A percentile compares a stretch with the other conserved stretches of the same genome.
phyloP scores from a whole-genome alignment of 2,329 filamentous ascomycete species.

The Chaetomiaceae sp. region DNA sequence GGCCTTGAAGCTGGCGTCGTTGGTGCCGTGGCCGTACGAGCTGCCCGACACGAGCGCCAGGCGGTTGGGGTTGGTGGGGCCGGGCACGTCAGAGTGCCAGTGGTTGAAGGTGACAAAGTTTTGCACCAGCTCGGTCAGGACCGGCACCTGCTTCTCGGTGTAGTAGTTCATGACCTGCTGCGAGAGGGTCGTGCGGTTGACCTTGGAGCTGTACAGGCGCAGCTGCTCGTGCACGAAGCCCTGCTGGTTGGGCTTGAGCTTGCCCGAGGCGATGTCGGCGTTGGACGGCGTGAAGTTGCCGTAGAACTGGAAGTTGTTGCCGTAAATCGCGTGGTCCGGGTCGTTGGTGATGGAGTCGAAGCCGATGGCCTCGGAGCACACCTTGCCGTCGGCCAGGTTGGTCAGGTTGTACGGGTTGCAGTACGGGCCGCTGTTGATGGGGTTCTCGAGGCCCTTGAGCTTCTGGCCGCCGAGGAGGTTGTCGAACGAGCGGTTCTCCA shows the following conservation, averaged over 20 bases:
- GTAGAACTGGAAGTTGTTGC: slow-evolving; percentile 42
- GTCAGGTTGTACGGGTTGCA: slow-evolving; percentile 38
- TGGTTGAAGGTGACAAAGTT: slow-evolving; percentile 41
- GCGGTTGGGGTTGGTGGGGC: slow-evolving; percentile 41
- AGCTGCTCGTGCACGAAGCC: slow-evolving; percentile 41
- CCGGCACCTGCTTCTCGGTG: slow-evolving; percentile 38
- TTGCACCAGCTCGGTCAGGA: slow-evolving; percentile 36
- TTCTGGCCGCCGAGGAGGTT: slow-evolving; percentile 40
- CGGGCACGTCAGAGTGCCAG: slow-evolving; percentile 40
- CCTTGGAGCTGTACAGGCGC: slow-evolving; percentile 29
- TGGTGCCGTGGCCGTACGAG: slow-evolving; percentile 29
- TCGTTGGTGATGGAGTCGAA: slow-evolving; percentile 39
- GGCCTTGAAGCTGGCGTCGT: slow-evolving; percentile 27
- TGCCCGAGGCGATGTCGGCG: slow-evolving; percentile 30
- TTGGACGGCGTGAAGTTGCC: slow-evolving; percentile 37
- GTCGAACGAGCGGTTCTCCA: slow-evolving; percentile 43
- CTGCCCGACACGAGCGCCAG: slow-evolving; percentile 31
- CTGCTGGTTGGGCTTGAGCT: slow-evolving; percentile 22
- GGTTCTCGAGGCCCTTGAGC: slow-evolving; percentile 36
- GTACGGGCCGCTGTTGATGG: slow-evolving; percentile 38
- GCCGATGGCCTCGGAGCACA: slow-evolving; percentile 34
- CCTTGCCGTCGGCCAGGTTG: slow-evolving; percentile 15
- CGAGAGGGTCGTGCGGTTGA: slow-evolving; percentile 31
- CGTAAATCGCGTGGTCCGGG: slow-evolving; percentile 38
- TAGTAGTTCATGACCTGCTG: slow-evolving; percentile 42